Conservation (phyloP, 495 filamentous ascomycete genomes). For the Aspergillus homomorphus region DNA sequence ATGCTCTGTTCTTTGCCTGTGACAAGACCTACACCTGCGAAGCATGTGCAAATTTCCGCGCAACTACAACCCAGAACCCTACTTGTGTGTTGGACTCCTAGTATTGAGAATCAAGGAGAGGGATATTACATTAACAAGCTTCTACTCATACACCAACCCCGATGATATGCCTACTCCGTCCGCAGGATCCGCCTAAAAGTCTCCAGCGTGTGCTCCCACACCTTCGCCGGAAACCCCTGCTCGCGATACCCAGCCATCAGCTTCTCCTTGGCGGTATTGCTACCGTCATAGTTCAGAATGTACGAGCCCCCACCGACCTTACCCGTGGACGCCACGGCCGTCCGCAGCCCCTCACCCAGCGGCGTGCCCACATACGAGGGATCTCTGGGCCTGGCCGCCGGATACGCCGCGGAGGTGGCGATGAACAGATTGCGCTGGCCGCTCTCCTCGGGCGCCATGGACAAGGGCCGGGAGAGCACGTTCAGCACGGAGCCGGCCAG, state of each 20-base stretch:
- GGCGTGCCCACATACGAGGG: constrained; percentile 32
- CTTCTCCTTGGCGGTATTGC: constrained; percentile 35
- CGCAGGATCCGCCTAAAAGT: constrained; percentile 34
- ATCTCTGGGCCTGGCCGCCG: constrained; percentile 25
- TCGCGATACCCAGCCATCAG: constrained; percentile 35
- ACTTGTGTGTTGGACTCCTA: too few relatives aligned
- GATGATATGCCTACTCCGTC: neutral
- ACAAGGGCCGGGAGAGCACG: constrained; percentile 24
- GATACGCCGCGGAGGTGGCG: constrained; percentile 50
- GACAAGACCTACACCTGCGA: too few relatives aligned
- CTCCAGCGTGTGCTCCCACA: constrained; percentile 50
- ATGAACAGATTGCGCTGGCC: constrained; percentile 56
- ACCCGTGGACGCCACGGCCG: constrained; percentile 45
- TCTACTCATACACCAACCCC: neutral
- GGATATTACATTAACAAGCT: neutral
- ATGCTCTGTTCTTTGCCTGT: too few relatives aligned
- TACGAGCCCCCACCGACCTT: constrained; percentile 51
- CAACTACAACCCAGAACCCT: too few relatives aligned
- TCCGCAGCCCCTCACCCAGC: constrained; percentile 22
- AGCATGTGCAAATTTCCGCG: too few relatives aligned
- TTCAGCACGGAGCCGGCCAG: constrained; percentile 9
- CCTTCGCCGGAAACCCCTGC: constrained; percentile 39
- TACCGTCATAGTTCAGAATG: constrained; percentile 43
- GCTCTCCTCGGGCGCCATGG: constrained; percentile 40
- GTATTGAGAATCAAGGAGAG: neutral